Conservation (phyloP, 148 eudicot genomes). For the Amaranthus hypochondriacus region DNA sequence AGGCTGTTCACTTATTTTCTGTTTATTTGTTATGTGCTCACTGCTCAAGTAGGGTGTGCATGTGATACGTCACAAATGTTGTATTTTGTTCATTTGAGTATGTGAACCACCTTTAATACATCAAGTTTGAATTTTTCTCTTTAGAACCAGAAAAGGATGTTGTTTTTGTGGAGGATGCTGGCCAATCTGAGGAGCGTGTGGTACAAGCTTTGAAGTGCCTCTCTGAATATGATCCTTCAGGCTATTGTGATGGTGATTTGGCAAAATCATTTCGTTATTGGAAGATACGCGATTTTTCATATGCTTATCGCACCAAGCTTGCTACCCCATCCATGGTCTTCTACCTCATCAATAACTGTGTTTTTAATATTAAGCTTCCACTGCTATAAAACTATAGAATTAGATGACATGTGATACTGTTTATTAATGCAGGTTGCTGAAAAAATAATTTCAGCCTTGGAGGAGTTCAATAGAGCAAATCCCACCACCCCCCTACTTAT, state of each 20-base stretch:
- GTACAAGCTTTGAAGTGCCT: slow-evolving; percentile 63
- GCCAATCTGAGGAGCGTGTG: slow-evolving; percentile 68
- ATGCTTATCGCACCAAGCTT: slow-evolving; percentile 74
- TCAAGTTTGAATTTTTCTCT: slow-evolving; percentile 20
- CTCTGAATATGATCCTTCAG: slow-evolving; percentile 59
- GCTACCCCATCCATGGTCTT: slow-evolving; percentile 74
- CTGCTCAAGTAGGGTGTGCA: background rate
- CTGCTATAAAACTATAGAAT: background rate
- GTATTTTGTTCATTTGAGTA: background rate
- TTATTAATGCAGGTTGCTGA: slow-evolving; percentile 67
- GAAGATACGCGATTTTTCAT: slow-evolving; percentile 92
- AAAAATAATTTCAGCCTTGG: slow-evolving; percentile 64
- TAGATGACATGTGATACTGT: slow-evolving; percentile 4
- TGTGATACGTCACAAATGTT: background rate
- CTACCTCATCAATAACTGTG: slow-evolving; percentile 2
- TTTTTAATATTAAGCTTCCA: slow-evolving; percentile 3
- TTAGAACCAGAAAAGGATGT: slow-evolving; percentile 63
- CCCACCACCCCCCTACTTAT: slow-evolving; percentile 75
- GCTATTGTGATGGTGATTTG: slow-evolving; percentile 45
- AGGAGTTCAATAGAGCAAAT: slow-evolving; percentile 67
- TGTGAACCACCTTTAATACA: background rate
- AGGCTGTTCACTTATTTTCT: background rate
- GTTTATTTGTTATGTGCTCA: background rate
- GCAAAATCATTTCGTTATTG: slow-evolving; percentile 65
- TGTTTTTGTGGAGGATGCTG: slow-evolving; percentile 62